Evolutionary conservation across 306 rosid species (phyloP).

Genomic region (Ormosia emarginata): DNA sequence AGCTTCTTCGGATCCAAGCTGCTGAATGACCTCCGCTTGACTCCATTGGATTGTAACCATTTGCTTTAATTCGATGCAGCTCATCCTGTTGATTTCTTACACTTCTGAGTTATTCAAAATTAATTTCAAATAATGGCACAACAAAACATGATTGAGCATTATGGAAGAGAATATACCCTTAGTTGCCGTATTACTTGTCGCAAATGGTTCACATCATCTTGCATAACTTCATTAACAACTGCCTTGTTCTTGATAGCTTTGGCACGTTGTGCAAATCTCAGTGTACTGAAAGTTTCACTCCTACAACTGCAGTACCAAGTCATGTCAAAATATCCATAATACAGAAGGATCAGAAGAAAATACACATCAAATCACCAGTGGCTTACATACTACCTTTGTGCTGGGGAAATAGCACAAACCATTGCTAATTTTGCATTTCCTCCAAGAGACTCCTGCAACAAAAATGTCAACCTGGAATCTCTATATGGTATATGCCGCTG

Average conservation of each 20-base stretch:
- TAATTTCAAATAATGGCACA: not conserved
- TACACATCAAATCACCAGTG: conserved; percentile 5
- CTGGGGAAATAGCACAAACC: conserved; percentile 98
- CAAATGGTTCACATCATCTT: conserved; percentile 84
- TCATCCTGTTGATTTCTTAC: conserved; percentile 68
- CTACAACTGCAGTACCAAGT: conserved; percentile 62
- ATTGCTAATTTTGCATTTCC: conserved; percentile 99
- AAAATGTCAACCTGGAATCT: conserved; percentile 93
- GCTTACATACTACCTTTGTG: conserved; percentile 62
- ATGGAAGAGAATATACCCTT: conserved; percentile 54
- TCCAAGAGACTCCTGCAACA: conserved; percentile 97
- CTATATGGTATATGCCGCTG: conserved; percentile 97
- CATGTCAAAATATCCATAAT: conserved; percentile 29
- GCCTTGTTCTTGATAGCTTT: conserved; percentile 98
- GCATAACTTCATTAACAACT: conserved; percentile 88
- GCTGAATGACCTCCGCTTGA: conserved; percentile 75
- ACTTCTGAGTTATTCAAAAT: conserved; percentile 24
- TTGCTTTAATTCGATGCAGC: conserved; percentile 71
- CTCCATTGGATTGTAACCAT: conserved; percentile 56
- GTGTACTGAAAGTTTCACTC: conserved; percentile 94
- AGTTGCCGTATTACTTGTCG: conserved; percentile 90
- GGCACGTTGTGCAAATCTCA: conserved; percentile 97
- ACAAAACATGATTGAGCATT: conserved; percentile 16
- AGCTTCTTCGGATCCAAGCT: conserved; percentile 91
- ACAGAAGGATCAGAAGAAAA: conserved; percentile 7